A percentile compares a stretch with the other conserved stretches of the same genome.
Evolutionary conservation across 75 land plant species (phyloP).

Genomic region (Pseudotsuga menziesii): DNA sequence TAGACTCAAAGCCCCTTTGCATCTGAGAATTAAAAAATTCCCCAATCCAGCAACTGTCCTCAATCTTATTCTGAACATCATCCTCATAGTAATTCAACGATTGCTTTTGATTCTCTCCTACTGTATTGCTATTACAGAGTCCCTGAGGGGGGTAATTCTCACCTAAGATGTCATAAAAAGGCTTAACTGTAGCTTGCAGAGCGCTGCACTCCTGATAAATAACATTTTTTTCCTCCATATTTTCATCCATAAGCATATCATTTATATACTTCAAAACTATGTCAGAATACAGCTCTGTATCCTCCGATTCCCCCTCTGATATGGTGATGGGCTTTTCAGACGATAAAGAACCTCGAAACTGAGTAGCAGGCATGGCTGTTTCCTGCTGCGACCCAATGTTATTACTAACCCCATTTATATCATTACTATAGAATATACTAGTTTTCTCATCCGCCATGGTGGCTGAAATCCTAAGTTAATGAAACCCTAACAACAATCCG

Average conservation of each 20-base stretch:
- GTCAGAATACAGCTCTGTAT: conserved; percentile 28
- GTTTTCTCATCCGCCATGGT: background rate
- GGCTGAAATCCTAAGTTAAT: background rate
- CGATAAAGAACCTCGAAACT: background rate
- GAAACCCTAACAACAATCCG: background rate
- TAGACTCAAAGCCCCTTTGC: no score
- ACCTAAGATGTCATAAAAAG: conserved; percentile 56
- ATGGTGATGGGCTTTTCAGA: background rate
- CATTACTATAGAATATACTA: background rate
- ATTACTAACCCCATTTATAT: background rate
- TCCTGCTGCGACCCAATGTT: background rate
- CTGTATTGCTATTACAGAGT: background rate
- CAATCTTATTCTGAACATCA: background rate
- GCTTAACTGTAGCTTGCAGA: conserved; percentile 61
- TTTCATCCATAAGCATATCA: conserved; percentile 74
- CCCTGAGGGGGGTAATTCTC: conserved; percentile 21
- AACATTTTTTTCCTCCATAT: conserved; percentile 53
- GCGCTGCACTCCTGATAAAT: conserved; percentile 47
- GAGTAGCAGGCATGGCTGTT: background rate
- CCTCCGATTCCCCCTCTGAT: conserved; percentile 21
- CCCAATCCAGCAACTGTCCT: background rate
- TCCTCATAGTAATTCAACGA: background rate
- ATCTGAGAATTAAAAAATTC: background rate
- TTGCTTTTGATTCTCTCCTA: background rate
- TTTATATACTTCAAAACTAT: conserved; percentile 44